Evolutionary conservation across 1,139 yeast species (phyloP).

Genomic region (Hansenula sp.): DNA sequence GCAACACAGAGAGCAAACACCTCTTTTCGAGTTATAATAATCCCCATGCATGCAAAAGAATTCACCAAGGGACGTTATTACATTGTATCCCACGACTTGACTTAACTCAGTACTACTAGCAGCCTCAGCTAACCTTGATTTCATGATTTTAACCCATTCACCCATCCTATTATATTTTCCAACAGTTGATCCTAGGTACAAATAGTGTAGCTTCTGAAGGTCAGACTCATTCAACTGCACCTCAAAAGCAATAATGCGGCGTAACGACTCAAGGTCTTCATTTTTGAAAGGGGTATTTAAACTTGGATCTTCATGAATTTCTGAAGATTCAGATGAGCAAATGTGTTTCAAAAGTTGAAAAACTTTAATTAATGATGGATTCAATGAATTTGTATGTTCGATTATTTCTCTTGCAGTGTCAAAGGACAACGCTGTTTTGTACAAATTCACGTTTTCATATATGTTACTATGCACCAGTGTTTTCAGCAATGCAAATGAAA

Average conservation of each 20-base stretch:
- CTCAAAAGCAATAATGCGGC: too few relatives aligned
- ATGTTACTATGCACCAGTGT: constrained; percentile 2
- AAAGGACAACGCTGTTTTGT: not conserved
- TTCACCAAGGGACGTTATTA: constrained; percentile 32
- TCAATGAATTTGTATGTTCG: not conserved
- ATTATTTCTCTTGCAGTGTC: not conserved
- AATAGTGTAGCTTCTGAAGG: too few relatives aligned
- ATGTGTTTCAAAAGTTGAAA: not conserved
- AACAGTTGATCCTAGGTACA: too few relatives aligned
- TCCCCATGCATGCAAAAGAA: constrained; percentile 37
- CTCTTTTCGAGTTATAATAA: constrained; percentile 28
- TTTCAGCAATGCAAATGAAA: constrained; percentile 3
- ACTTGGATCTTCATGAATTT: too few relatives aligned
- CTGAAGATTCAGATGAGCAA: too few relatives aligned
- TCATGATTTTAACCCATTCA: too few relatives aligned
- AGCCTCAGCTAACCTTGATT: too few relatives aligned
- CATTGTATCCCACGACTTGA: constrained; percentile 5
- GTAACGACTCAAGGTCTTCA: too few relatives aligned
- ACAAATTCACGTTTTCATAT: not conserved
- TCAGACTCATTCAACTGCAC: too few relatives aligned
- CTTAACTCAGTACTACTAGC: too few relatives aligned
- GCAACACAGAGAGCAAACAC: constrained; percentile 42
- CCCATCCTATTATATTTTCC: too few relatives aligned
- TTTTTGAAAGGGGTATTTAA: too few relatives aligned
- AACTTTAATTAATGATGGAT: not conserved